Evolutionary conservation across 164 flowering plant genomes (phyloP), one percentile per base, ranked within the genome.

Genomic region (Pachysandra terminalis): DNA sequence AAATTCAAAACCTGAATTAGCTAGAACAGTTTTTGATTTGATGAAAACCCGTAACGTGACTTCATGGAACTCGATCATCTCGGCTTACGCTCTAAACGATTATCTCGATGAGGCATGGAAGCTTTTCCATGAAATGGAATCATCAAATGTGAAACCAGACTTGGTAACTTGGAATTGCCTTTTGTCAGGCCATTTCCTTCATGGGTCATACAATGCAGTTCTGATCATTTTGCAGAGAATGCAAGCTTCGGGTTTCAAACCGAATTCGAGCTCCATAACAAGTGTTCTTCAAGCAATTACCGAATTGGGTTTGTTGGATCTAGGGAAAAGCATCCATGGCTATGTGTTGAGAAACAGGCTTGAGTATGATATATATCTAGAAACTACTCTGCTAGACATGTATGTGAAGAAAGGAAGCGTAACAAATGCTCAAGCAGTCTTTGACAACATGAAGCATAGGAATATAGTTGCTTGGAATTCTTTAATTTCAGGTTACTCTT

Each of bases 51-150:
- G 62, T 58, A 82, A 76, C 52, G 32, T 78, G 49, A 70, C 82
- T 40, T 80, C 89, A 3, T 90, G 92, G 92, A 90, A 87, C 72
- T 79, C 89, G 1, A 84, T 90, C 37, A 83, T 90, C 41, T 85
- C 87, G 1, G 82, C 84, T 35, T 86, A 82, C 78, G 80, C 85
- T 63, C 58, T 81, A 23, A 72, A 65, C 66, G 92, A 88, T 69
- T 58, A 69, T 72, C 76, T 84, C 19, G 57, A 73, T 67, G 82
- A 83, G 66, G 88, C 89, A 9, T 78, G 81, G 87, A 19, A 73
- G 51, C 74, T 83, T 23, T 81, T 83, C 37, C 41, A 69, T 21
- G 75, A 72, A 65, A 77, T 89, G 90, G 76, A 78, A 57, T 60
- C 67, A 32, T 79, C 69, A 0, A 72, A 67, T 61, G 45, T 72